Percentiles rank a stretch among this genome's conserved stretches.
These are phyloP conservation scores for Wickerhamomyces canadensis DNA, from an alignment of 805 yeast genomes.

Conservation along the genomic window DNA sequence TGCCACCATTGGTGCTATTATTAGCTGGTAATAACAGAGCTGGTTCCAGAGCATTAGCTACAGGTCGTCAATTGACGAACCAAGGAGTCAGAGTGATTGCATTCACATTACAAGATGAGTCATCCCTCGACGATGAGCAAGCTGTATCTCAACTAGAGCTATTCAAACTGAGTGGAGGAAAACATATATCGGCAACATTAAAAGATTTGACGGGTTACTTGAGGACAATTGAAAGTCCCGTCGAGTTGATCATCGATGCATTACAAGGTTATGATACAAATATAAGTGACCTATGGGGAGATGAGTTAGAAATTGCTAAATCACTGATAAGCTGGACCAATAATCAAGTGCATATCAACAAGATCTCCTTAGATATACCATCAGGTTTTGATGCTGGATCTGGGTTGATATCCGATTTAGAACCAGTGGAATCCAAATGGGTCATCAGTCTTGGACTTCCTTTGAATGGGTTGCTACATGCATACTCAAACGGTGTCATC, in stretches of 20 bases:
- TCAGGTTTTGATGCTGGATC: slow-evolving; percentile 82
- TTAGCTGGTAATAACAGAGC: slow-evolving; percentile 71
- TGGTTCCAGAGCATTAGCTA: slow-evolving; percentile 69
- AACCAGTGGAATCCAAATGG: slow-evolving; percentile 44
- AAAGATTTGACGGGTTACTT: slow-evolving; percentile 33
- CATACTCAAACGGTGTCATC: slow-evolving; percentile 50
- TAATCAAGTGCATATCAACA: slow-evolving; percentile 35
- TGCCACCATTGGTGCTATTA: slow-evolving; percentile 70
- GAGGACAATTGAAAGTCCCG: slow-evolving; percentile 58
- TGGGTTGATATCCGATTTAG: slow-evolving; percentile 40
- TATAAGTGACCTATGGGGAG: slow-evolving; percentile 46
- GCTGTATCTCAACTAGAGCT: slow-evolving; percentile 47
- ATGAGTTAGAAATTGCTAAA: slow-evolving; percentile 34
- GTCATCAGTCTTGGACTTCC: slow-evolving; percentile 74
- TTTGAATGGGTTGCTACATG: slow-evolving; percentile 52
- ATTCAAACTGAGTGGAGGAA: slow-evolving; percentile 66
- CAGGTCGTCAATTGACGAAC: slow-evolving; percentile 74
- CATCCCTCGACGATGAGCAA: slow-evolving; percentile 13
- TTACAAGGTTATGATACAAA: slow-evolving; percentile 78
- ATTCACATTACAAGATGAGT: slow-evolving; percentile 11
- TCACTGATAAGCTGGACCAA: slow-evolving; percentile 63
- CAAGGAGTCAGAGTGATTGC: slow-evolving; percentile 62
- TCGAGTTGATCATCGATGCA: slow-evolving; percentile 77
- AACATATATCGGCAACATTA: slow-evolving; percentile 34
- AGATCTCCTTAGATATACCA: slow-evolving; percentile 72